A percentile compares a stretch with the other conserved stretches of the same genome.
These are phyloP conservation scores for Barnettozyma pratensis DNA, from an alignment of 805 yeast species.

Conservation along the genomic window DNA sequence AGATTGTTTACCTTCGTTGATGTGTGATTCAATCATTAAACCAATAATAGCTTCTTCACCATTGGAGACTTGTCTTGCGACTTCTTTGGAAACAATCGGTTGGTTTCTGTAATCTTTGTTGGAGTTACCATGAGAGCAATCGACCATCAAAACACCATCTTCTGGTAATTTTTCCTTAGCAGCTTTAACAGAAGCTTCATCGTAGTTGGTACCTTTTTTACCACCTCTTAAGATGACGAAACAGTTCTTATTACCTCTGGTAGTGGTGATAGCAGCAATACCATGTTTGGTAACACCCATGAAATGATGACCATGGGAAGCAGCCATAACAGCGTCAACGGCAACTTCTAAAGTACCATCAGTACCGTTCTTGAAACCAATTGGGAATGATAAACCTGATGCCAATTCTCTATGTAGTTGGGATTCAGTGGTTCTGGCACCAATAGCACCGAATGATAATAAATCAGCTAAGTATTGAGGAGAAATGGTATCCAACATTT, in stretches of 20 bases:
- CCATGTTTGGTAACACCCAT: constrained; percentile 98
- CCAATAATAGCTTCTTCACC: constrained; percentile 86
- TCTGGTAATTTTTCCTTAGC: constrained; percentile 62
- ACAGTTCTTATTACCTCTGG: constrained; percentile 92
- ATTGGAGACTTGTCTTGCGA: constrained; percentile 72
- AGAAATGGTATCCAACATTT: constrained; percentile 96
- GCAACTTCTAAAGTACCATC: constrained; percentile 94
- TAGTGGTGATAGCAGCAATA: constrained; percentile 91
- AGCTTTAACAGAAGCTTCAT: constrained; percentile 65
- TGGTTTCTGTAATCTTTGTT: constrained; percentile 92
- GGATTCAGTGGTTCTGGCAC: constrained; percentile 98
- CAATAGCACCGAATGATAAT: constrained; percentile 93
- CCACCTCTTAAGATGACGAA: constrained; percentile 97
- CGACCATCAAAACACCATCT: constrained; percentile 72
- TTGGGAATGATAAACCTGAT: constrained; percentile 97
- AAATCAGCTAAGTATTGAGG: constrained; percentile 94
- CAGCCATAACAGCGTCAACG: constrained; percentile 89
- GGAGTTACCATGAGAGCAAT: constrained; percentile 97
- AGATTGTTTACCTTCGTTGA: constrained; percentile 90
- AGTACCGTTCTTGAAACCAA: constrained; percentile 98
- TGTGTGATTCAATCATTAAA: constrained; percentile 92
- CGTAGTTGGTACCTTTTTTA: constrained; percentile 89
- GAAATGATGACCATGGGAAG: constrained; percentile 89
- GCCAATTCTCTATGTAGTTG: constrained; percentile 97
- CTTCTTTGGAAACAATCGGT: constrained; percentile 81